Conservation (phyloP, 345 rosid genomes). For the Laguncularia racemosa region DNA sequence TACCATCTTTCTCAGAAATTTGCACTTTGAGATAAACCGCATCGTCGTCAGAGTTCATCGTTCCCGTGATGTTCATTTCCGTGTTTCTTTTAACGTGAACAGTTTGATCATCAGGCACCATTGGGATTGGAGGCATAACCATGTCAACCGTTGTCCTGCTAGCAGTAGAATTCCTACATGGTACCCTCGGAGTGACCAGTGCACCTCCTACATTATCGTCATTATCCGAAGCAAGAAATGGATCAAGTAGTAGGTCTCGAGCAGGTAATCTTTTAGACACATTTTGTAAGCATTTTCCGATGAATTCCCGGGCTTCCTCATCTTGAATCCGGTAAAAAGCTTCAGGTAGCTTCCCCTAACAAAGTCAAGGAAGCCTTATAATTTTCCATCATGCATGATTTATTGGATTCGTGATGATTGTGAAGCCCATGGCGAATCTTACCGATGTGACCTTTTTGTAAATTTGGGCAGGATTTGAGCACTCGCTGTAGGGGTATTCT, state of each 20-base stretch:
- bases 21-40: conserved; percentile 82
- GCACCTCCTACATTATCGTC: conserved; percentile 8
- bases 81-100: conserved; percentile 32
- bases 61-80: conserved; percentile 76
- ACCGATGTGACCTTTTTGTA: conserved; percentile 96
- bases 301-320: conserved; percentile 52
- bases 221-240: conserved; percentile 54
- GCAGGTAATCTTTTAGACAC: conserved; percentile 79
- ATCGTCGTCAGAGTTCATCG: conserved; percentile 65
- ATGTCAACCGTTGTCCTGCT: conserved; percentile 18
- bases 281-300: conserved; percentile 69
- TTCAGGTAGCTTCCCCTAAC: conserved; percentile 80
- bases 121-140: conserved; percentile 15
- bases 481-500: conserved; percentile 84
- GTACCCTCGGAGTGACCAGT: conserved; percentile 17
- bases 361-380: neutral
- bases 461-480: conserved; percentile 87
- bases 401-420: too few species aligned
- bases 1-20: conserved; percentile 70
- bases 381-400: neutral
- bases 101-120: neutral
- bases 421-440: conserved; percentile 1
- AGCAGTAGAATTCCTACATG: conserved; percentile 24
- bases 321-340: conserved; percentile 66
- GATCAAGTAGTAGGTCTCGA: conserved; percentile 53